Evolutionary conservation across 2,329 filamentous ascomycete species (phyloP), one percentile per base, ranked within the genome.

Genomic region (Coniochaeta prunicola): DNA sequence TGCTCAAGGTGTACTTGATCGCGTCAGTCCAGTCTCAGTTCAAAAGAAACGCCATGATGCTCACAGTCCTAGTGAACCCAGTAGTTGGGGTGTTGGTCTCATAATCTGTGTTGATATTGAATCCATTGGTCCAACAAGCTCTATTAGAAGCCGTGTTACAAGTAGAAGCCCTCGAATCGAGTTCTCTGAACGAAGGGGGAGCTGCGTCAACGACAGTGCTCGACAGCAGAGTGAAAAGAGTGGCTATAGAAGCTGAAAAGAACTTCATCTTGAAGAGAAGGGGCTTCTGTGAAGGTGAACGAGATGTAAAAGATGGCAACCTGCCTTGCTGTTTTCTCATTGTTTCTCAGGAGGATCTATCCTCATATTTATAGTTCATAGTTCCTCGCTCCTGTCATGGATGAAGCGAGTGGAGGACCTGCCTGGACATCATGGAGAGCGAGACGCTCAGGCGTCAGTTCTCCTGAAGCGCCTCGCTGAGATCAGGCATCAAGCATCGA

Each of bases 31-130:
- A 12, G 10, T 24, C 26, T 34, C 12, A n/a, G 28, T 19, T 33
- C 30, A 36, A 7, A 17, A 33, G 13, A 33, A 28, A 17, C 6
- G 26, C 5, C 26, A 34, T 3, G 6, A 13, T 33, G 6, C 62
- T 48, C 57, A 68, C 66, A 1, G 36, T 57, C 40, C 63, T 59
- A 21, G 63, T 64, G 4, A 61, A 59, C 6, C 67, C 68, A 1
- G 67, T 68, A 21, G 62, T 40, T 0, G 69, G 69, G 15, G 62
- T 65, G 30, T 53, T 57, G 15, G 58, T 28, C 42, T 70, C 68
- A 48, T 66, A 70, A 57, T 70, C 69, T 1, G 69, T 70, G 60
- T 65, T 66, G 62, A 70, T 70, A 28, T 68, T 58, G 45, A 64
- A 70, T 13, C 64, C 67, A 9, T 53, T 57, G 21, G 59, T 59